Percentiles rank a stretch among this genome's conserved stretches.
These are phyloP conservation scores for Colletotrichum tanaceti DNA, from an alignment of 2,329 filamentous ascomycete species.

Conservation along the genomic window DNA sequence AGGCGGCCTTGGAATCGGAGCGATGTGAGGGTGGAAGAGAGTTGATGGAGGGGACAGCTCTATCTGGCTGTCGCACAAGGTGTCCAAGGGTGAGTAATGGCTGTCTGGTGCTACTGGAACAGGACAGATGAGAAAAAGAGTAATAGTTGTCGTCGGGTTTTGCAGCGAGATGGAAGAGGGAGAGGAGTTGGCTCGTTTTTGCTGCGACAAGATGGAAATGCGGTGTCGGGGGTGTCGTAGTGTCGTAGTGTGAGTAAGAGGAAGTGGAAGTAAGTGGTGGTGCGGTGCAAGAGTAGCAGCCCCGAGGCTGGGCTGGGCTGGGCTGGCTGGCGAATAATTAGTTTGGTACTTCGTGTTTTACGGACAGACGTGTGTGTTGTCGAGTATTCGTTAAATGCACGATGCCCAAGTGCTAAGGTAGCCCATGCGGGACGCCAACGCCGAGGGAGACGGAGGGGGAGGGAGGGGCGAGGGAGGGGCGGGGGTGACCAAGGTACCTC, in stretches of 20 bases:
- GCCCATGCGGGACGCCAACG: conserved; percentile 34
- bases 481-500: conserved; percentile 24
- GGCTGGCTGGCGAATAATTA: conserved; percentile 38
- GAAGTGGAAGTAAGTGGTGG: conserved; percentile 15
- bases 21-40: conserved; percentile 2
- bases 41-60: not conserved
- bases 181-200: conserved; percentile 28
- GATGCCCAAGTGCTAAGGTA: conserved; percentile 21
- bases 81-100: conserved; percentile 8
- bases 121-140: conserved; percentile 16
- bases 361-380: conserved; percentile 16
- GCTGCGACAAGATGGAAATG: conserved; percentile 28
- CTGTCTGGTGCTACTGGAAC: conserved; percentile 9
- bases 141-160: not conserved
- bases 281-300: conserved; percentile 19
- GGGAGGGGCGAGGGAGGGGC: conserved; percentile 16
- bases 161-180: conserved; percentile 9
- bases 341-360: conserved; percentile 32
- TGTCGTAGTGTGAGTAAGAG: conserved; percentile 27
- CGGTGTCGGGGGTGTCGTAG: conserved; percentile 33
- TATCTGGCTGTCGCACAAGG: conserved; percentile 16
- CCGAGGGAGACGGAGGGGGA: conserved; percentile 20
- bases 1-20: conserved; percentile 11
- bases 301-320: conserved; percentile 36
- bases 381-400: conserved; percentile 14